Base-by-base conservation (phyloP, 1,284 basidiomycete genomes). In the Irpex sp. region DNA sequence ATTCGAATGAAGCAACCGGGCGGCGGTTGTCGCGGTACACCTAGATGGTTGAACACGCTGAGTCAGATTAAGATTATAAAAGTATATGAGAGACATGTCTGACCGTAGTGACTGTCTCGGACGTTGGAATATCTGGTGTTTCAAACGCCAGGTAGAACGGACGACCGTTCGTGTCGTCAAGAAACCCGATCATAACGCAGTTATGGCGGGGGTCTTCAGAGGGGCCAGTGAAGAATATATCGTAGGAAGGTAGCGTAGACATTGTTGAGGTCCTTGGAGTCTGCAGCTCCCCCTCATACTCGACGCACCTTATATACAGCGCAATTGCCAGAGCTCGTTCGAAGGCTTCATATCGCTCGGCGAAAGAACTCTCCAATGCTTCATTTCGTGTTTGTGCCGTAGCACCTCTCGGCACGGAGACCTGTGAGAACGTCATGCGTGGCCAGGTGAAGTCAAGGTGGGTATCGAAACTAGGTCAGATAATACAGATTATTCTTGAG, bases 91-190 rank as follows among this genome's bases (percentile, higher is more conserved):
- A 58, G 55, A 36, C 9, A 40, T 58, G 55, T 75, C 80, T 72
- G 69, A 87, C 86, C 72, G 81, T 86, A 34, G 87, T 88, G 58
- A 77, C 77, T 47, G 78, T 76, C 66, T 78, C 67, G 3, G 57
- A 57, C 62, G 66, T 48, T 59, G 66, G 65, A 69, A 67, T 62
- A 64, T 61, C 58, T 60, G 65, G 76, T 2, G 88, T 90, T 71
- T 87, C 85, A 73, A 91, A 89, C 68, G 82, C 83, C 71, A 85
- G 85, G 75, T 84, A 88, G 70, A 89, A 75, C 1, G 83, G 84
- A 67, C 76, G 78, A 72, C 86, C 84, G 69, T 85, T 82, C 51
- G 56, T 59, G 17, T 48, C 54, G 34, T 63, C 67, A 4, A 67
- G 60, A 48, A 63, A 70, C 48, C 88, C 87, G 65, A 91, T 89